Conservation (phyloP, 441 rosid species). For the Bruguiera hainesii region DNA sequence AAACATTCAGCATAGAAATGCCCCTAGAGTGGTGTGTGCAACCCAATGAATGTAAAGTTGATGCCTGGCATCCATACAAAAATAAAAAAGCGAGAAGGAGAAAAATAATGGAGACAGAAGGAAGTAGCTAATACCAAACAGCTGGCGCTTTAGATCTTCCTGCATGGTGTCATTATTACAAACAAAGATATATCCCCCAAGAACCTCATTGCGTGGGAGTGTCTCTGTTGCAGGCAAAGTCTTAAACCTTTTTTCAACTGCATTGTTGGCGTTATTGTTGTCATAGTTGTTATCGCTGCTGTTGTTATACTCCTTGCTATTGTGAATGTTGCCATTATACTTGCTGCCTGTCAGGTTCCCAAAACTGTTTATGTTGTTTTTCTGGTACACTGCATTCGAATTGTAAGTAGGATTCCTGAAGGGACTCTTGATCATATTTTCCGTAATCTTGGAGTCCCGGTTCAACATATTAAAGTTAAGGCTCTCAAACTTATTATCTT, state of each 20-base stretch:
- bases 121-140: slow-evolving; percentile 56
- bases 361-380: slow-evolving; percentile 43
- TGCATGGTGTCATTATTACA: slow-evolving; percentile 99
- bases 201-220: slow-evolving; percentile 92
- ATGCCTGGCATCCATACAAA: background rate
- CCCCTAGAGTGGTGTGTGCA: too few relatives aligned
- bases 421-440: slow-evolving; percentile 49
- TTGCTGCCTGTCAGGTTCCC: slow-evolving; percentile 52
- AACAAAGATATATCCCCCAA: slow-evolving; percentile 96
- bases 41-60: too few relatives aligned
- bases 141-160: slow-evolving; percentile 90
- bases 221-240: slow-evolving; percentile 92
- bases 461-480: slow-evolving; percentile 79
- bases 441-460: slow-evolving; percentile 57
- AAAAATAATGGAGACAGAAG: background rate
- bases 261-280: slow-evolving; percentile 44
- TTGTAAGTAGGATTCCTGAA: slow-evolving; percentile 51
- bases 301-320: slow-evolving; percentile 47
- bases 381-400: slow-evolving; percentile 66
- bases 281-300: slow-evolving; percentile 36
- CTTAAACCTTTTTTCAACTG: slow-evolving; percentile 86
- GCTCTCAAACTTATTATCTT: slow-evolving; percentile 63
- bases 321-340: slow-evolving; percentile 55
- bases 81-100: background rate
- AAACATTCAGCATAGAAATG: too few relatives aligned